phyloP scores from a whole-genome alignment of 768 basidiomycete species.

The Mycena amicta region DNA sequence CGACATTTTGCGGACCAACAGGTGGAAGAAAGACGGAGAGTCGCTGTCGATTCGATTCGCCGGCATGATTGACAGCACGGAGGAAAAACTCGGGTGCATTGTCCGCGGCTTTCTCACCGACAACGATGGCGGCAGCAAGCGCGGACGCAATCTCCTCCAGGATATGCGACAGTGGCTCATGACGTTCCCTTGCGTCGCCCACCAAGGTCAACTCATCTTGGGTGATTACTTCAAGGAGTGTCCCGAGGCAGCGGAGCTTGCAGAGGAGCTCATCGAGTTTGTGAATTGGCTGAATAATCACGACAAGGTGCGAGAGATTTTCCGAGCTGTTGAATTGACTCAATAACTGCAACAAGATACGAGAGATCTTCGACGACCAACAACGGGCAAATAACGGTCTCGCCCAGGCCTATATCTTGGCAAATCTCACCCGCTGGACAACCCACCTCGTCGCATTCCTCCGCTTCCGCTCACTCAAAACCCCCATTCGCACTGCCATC shows the following conservation, averaged over 20 bases:
- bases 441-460: constrained; percentile 16
- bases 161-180: constrained; percentile 6
- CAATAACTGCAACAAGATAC: constrained; percentile 17
- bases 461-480: constrained; percentile 2
- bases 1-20: too few relatives aligned
- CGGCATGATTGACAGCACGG: constrained; percentile 5
- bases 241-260: not conserved
- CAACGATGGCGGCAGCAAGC: constrained; percentile 10
- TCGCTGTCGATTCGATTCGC: not conserved
- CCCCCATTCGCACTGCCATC: constrained; percentile 4
- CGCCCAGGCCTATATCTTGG: constrained; percentile 5
- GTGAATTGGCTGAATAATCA: constrained; percentile 22
- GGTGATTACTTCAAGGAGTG: constrained; percentile 17
- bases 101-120: constrained; percentile 4
- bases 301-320: constrained; percentile 12
- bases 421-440: constrained; percentile 24
- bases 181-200: constrained; percentile 6
- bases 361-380: constrained; percentile 10
- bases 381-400: not conserved
- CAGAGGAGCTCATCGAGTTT: constrained; percentile 15
- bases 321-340: constrained; percentile 19
- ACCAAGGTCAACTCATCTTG: constrained; percentile 16
- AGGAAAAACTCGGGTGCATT: constrained; percentile 1
- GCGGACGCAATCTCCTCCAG: constrained; percentile 2
- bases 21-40: constrained; percentile 3